Evolutionary conservation across 2,329 filamentous ascomycete genomes (phyloP).

Genomic region (Xylaria sp.): DNA sequence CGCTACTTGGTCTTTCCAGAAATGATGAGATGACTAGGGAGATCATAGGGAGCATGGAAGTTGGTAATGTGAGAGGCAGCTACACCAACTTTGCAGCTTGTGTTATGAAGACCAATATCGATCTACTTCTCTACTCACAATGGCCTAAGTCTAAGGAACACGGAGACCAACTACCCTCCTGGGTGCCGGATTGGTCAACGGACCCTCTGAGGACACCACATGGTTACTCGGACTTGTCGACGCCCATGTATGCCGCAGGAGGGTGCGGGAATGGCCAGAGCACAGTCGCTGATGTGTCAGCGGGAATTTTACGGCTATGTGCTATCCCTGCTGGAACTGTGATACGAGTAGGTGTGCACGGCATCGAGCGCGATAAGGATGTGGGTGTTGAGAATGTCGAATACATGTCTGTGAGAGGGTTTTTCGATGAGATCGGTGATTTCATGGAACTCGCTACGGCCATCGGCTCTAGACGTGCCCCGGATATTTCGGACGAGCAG

Average conservation of each 20-base stretch:
- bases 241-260: conserved; percentile 36
- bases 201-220: conserved; percentile 32
- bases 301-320: conserved; percentile 23
- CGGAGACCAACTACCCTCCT: conserved; percentile 38
- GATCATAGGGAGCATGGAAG: conserved; percentile 17
- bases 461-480: neutral
- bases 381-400: conserved; percentile 28
- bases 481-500: conserved; percentile 1
- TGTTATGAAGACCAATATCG: conserved; percentile 34
- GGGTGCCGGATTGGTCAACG: conserved; percentile 45
- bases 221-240: conserved; percentile 34
- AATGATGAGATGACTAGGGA: conserved; percentile 29
- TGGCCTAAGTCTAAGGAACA: conserved; percentile 31
- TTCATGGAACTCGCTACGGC: conserved; percentile 26
- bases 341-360: conserved; percentile 27
- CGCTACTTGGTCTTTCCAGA: conserved; percentile 40
- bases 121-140: conserved; percentile 42
- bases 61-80: conserved; percentile 13
- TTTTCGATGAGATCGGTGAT: conserved; percentile 37
- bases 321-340: conserved; percentile 36
- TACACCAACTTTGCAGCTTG: conserved; percentile 29
- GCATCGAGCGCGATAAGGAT: conserved; percentile 11
- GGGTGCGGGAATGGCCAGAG: neutral
- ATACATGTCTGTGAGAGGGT: conserved; percentile 29
- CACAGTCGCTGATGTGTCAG: conserved; percentile 11